A percentile compares a stretch with the other conserved stretches of the same genome.
These are phyloP conservation scores for Selenicereus undatus DNA, from an alignment of 148 eudicot genomes.

Conservation along the genomic window DNA sequence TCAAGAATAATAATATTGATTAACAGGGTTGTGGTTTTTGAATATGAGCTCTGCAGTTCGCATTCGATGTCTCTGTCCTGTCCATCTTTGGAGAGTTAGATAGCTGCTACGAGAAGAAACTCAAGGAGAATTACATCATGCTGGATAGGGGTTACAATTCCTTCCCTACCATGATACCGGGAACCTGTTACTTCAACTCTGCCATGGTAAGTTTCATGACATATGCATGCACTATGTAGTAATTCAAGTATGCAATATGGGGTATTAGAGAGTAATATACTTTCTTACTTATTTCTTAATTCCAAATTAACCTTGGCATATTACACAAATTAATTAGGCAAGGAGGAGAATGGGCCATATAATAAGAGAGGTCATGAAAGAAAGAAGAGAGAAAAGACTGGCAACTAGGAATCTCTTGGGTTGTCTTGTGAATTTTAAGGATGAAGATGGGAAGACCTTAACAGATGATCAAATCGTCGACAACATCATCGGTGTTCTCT, in stretches of 20 bases:
- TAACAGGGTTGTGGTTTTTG: neutral
- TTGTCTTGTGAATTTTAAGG: conserved; percentile 55
- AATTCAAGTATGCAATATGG: too few relatives aligned
- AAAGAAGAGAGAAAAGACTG: conserved; percentile 57
- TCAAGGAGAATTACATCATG: conserved; percentile 36
- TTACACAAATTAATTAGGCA: conserved; percentile 41
- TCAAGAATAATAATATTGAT: neutral
- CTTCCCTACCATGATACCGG: conserved; percentile 42
- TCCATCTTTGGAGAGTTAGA: conserved; percentile 43
- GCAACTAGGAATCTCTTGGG: conserved; percentile 52
- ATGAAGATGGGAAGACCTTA: conserved; percentile 47
- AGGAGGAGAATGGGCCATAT: conserved; percentile 51
- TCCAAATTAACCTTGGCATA: neutral
- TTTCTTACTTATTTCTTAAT: neutral
- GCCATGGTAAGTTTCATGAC: conserved; percentile 25
- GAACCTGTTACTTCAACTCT: conserved; percentile 39
- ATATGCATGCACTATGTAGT: too few relatives aligned
- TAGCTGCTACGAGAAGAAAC: conserved; percentile 24
- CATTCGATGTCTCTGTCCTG: conserved; percentile 46
- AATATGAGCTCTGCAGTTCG: conserved; percentile 26
- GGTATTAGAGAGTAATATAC: neutral
- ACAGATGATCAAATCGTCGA: conserved; percentile 62
- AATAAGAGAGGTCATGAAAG: conserved; percentile 50
- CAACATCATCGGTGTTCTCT: conserved; percentile 77
- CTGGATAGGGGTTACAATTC: conserved; percentile 56